Percentiles rank a stretch among this genome's conserved stretches.
These are phyloP conservation scores for Fraxinus greggii DNA, from an alignment of 305 asterid genomes.

Conservation along the genomic window DNA sequence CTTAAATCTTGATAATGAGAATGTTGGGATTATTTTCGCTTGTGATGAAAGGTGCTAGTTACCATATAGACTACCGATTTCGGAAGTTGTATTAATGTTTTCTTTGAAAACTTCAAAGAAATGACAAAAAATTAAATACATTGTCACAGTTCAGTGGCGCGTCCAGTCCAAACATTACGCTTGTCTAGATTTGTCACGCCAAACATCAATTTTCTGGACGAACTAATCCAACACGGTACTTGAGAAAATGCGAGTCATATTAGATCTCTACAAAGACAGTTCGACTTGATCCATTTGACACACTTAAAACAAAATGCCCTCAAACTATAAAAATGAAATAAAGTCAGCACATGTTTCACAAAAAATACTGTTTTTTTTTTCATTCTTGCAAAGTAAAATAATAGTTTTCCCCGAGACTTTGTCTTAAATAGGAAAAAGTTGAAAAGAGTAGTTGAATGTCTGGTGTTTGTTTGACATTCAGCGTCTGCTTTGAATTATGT, in stretches of 20 bases:
- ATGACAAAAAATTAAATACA: too few species aligned
- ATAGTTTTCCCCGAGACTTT: background rate
- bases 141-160: background rate
- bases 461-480: background rate
- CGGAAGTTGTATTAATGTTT: too few species aligned
- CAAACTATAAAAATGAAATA: background rate
- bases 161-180: background rate
- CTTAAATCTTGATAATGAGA: background rate
- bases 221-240: background rate
- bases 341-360: background rate
- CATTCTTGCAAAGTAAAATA: background rate
- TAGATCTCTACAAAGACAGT: background rate
- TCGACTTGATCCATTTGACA: background rate
- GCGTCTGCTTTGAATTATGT: background rate
- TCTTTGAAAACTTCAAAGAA: background rate
- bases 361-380: too few species aligned
- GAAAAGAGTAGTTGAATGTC: background rate
- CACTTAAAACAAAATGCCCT: background rate
- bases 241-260: too few species aligned
- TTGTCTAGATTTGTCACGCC: background rate
- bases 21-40: background rate
- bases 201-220: background rate
- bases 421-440: background rate
- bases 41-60: too few species aligned
- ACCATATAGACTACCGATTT: too few species aligned